These are phyloP conservation scores for Bassia scoparia DNA, from an alignment of 148 eudicot species.

Conservation along the genomic window DNA sequence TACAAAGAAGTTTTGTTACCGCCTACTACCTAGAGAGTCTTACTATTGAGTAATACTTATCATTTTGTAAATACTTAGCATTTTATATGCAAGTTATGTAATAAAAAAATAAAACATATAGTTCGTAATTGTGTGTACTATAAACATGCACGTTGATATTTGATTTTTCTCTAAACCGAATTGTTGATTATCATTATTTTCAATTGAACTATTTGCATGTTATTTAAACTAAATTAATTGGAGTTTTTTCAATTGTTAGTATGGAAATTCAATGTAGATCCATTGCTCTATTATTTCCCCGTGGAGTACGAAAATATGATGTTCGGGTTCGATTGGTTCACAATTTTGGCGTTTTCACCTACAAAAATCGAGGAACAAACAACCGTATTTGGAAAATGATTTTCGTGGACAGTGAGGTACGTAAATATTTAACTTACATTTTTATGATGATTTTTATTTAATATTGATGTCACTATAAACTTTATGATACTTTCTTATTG, in stretches of 20 bases:
- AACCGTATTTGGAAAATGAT: not conserved
- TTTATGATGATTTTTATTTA: too few relatives aligned
- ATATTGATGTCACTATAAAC: too few relatives aligned
- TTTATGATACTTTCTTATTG: not conserved
- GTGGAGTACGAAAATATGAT: not conserved
- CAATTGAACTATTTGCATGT: too few relatives aligned
- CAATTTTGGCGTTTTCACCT: not conserved
- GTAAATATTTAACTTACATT: too few relatives aligned
- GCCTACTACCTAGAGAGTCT: not conserved
- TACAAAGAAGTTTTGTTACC: slow-evolving; percentile 1
- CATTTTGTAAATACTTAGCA: too few relatives aligned
- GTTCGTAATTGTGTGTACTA: too few relatives aligned
- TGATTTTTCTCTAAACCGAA: too few relatives aligned
- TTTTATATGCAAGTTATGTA: too few relatives aligned
- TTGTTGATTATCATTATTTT: too few relatives aligned
- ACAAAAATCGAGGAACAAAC: not conserved
- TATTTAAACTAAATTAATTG: not conserved
- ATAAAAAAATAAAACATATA: not conserved
- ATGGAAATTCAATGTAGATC: not conserved
- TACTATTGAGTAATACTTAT: not conserved
- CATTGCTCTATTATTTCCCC: not conserved
- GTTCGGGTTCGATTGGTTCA: not conserved
- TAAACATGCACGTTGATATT: too few relatives aligned
- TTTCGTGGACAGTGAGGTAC: not conserved
- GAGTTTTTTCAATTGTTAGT: not conserved